phyloP scores from a whole-genome alignment of 176 grass and related monocot genomes.

The Carex pumila region DNA sequence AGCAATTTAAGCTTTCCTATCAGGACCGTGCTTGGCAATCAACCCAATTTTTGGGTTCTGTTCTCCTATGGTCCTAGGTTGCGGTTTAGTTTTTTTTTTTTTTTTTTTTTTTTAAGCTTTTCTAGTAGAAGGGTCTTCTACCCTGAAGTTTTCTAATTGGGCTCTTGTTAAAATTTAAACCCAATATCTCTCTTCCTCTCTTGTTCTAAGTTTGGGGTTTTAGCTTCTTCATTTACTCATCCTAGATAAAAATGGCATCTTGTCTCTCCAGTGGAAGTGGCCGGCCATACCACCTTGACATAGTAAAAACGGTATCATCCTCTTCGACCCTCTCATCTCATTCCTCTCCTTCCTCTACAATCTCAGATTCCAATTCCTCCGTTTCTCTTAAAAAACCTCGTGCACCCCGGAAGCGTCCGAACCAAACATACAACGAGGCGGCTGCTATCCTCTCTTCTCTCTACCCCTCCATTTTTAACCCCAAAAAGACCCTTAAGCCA shows the following conservation, averaged over 20 bases:
- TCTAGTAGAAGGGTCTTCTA: background rate
- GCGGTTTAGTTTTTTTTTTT: background rate
- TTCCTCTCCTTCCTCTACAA: conserved; percentile 57
- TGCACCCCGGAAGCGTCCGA: conserved; percentile 66
- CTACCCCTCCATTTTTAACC: conserved; percentile 73
- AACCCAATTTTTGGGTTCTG: background rate
- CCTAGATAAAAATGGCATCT: conserved; percentile 48
- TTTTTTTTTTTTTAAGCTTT: background rate
- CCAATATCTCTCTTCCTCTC: background rate
- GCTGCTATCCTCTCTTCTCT: conserved; percentile 79
- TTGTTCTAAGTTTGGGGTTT: background rate
- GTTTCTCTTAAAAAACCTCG: conserved; percentile 72
- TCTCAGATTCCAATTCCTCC: conserved; percentile 43
- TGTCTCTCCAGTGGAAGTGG: conserved; percentile 54
- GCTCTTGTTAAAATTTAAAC: background rate
- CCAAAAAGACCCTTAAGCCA: conserved; percentile 36
- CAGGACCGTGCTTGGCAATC: background rate
- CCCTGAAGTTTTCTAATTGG: background rate
- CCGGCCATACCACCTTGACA: conserved; percentile 61
- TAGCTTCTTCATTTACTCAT: background rate
- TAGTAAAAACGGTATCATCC: conserved; percentile 42
- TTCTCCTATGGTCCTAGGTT: background rate
- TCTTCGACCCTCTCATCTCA: conserved; percentile 44
- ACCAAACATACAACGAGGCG: conserved; percentile 93
- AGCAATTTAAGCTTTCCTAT: conserved; percentile 10